Conservation (phyloP, 495 filamentous ascomycete genomes). For the Trypethelium eluteriae region DNA sequence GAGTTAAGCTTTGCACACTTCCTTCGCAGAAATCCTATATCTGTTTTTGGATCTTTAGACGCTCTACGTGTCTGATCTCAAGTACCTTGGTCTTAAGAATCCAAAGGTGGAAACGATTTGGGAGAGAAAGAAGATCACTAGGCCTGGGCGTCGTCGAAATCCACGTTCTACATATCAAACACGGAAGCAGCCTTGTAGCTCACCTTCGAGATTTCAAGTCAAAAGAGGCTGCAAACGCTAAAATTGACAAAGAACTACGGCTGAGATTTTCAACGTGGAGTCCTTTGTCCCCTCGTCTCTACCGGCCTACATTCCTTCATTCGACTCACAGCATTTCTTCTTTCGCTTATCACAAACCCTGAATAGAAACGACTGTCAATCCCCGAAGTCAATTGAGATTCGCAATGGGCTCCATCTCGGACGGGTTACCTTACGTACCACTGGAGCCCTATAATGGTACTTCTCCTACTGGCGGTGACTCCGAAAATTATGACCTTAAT, state of each 20-base stretch:
- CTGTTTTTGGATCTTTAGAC: too few species aligned
- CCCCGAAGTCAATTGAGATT: not conserved
- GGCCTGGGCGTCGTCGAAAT: not conserved
- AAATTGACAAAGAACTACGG: not conserved
- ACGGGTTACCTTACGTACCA: conserved; percentile 22
- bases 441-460: conserved; percentile 51
- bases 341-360: not conserved
- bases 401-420: not conserved
- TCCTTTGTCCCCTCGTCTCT: not conserved
- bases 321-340: not conserved
- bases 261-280: not conserved
- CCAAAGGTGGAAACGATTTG: too few species aligned
- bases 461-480: conserved; percentile 61
- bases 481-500: conserved; percentile 66
- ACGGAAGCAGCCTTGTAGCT: not conserved
- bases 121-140: not conserved
- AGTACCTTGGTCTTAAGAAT: too few species aligned
- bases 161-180: not conserved
- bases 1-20: too few species aligned
- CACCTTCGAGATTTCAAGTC: not conserved
- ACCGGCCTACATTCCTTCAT: not conserved
- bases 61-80: too few species aligned
- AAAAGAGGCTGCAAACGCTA: not conserved
- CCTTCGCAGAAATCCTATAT: too few species aligned
- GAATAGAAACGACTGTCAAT: not conserved